phyloP scores from a whole-genome alignment of 257 asterid genomes.

The Nicotiana paniculata region DNA sequence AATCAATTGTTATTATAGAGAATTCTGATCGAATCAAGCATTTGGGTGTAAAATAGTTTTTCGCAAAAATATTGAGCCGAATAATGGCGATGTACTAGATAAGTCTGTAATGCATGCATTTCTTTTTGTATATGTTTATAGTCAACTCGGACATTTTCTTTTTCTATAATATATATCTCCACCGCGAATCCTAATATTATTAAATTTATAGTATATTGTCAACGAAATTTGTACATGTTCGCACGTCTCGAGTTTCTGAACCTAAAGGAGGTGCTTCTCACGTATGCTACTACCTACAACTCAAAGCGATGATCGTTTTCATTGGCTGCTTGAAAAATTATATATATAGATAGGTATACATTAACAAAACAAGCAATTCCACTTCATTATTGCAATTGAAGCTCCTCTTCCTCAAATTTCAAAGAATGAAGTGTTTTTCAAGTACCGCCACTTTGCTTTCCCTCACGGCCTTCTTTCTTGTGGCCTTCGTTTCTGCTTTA shows the following conservation, averaged over 20 bases:
- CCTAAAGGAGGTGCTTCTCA: conserved; percentile 1
- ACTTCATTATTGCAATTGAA: neutral
- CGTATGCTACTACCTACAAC: neutral
- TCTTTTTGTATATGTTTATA: neutral
- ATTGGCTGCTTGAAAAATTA: neutral
- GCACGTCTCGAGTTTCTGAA: conserved; percentile 1
- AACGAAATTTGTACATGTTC: neutral
- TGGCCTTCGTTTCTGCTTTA: conserved; percentile 5
- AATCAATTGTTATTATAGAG: no score
- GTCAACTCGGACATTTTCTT: neutral
- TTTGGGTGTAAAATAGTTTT: neutral
- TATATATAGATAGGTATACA: neutral
- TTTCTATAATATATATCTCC: neutral
- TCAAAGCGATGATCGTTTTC: neutral
- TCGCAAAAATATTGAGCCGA: no score
- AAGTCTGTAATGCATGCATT: neutral
- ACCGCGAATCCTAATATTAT: neutral
- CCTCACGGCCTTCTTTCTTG: neutral
- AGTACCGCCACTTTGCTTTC: neutral
- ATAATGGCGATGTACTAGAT: neutral
- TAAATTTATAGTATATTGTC: neutral
- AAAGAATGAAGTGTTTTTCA: conserved; percentile 1
- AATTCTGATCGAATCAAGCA: neutral
- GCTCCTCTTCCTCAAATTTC: neutral
- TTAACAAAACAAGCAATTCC: neutral